Percentiles rank a stretch among this genome's conserved stretches.
Evolutionary conservation across 306 rosid species (phyloP).

Genomic region (Astragalus membranaceus): DNA sequence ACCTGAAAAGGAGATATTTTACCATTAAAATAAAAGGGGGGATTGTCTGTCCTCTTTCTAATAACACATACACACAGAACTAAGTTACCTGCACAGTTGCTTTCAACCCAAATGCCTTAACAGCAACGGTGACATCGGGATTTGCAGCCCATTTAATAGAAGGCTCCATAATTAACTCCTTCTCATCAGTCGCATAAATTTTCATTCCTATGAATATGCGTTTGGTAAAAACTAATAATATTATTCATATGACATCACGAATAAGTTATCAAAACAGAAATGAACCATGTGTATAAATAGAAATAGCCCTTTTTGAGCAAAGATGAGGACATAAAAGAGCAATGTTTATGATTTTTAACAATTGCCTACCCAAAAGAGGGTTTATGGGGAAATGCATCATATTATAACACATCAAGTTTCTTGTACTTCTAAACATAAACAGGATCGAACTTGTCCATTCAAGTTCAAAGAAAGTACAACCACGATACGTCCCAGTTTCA

Average conservation of each 20-base stretch:
- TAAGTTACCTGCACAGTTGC: conserved; percentile 69
- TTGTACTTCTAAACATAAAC: neutral
- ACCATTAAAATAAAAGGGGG: conserved; percentile 13
- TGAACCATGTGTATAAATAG: neutral
- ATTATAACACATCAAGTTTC: neutral
- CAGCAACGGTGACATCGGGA: conserved; percentile 67
- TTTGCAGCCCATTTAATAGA: conserved; percentile 88
- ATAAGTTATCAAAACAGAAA: neutral
- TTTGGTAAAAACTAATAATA: neutral
- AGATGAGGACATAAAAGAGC: conserved; percentile 3
- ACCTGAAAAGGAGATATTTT: conserved; percentile 44
- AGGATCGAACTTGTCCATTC: neutral
- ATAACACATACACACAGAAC: neutral
- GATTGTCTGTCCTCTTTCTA: neutral
- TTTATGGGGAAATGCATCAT: neutral
- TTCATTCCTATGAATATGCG: conserved; percentile 62
- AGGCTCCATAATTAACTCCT: conserved; percentile 94
- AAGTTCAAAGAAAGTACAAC: neutral
- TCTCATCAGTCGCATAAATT: conserved; percentile 78
- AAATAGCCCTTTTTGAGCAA: neutral
- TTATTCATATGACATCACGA: neutral
- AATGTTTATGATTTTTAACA: neutral
- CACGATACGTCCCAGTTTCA: neutral
- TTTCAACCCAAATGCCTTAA: conserved; percentile 83
- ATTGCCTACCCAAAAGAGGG: conserved; percentile 4